A percentile compares a stretch with the other conserved stretches of the same genome.
phyloP scores from a whole-genome alignment of 1,139 yeast species.

The Entelexis sorbosivorans region DNA sequence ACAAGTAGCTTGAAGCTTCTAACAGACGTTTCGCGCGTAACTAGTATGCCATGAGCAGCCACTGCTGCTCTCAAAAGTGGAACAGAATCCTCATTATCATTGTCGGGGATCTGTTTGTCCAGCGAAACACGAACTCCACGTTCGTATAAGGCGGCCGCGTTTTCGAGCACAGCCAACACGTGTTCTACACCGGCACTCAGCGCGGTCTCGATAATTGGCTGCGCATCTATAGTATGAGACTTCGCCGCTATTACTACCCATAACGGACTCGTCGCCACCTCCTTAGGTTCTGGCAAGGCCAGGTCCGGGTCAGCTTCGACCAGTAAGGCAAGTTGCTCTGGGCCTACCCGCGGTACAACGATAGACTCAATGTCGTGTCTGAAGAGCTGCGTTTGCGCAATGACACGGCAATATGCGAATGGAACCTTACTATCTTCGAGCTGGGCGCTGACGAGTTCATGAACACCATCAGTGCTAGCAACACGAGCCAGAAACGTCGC shows the following conservation, averaged over 20 bases:
- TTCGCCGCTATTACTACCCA: conserved; percentile 18
- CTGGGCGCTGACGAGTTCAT: not conserved
- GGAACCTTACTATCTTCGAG: conserved; percentile 6
- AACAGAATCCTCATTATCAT: not conserved
- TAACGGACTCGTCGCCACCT: conserved; percentile 1
- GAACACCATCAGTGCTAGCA: conserved; percentile 5
- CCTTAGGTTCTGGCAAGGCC: not conserved
- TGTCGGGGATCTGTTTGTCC: not conserved
- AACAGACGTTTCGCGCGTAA: conserved; percentile 8
- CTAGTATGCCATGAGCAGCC: conserved; percentile 13
- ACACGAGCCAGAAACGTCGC: conserved; percentile 13
- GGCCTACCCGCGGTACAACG: not conserved
- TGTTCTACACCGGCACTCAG: not conserved
- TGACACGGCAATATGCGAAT: conserved; percentile 9
- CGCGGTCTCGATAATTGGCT: conserved; percentile 13
- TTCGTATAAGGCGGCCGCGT: conserved; percentile 6
- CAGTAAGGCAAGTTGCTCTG: conserved; percentile 12
- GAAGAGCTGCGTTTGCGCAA: conserved; percentile 14
- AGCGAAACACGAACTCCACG: conserved; percentile 8
- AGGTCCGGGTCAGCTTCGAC: conserved; percentile 12
- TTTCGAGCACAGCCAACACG: conserved; percentile 5
- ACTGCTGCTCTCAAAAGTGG: conserved; percentile 12
- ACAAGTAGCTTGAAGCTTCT: conserved; percentile 11
- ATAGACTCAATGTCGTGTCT: not conserved
- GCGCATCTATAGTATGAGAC: conserved; percentile 14